Evolutionary conservation across 768 basidiomycete species (phyloP).

Genomic region (Pleurotus sapidus): DNA sequence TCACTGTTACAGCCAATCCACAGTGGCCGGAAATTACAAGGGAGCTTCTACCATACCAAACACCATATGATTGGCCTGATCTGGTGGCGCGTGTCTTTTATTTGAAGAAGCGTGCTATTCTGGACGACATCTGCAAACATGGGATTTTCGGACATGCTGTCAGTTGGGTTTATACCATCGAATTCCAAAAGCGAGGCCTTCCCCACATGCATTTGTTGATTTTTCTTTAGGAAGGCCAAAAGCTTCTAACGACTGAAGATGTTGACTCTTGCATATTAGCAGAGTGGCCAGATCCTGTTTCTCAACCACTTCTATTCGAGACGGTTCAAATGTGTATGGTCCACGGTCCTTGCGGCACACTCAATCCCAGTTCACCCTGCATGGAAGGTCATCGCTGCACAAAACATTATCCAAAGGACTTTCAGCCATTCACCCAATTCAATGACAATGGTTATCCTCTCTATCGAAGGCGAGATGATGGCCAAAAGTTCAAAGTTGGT

Average conservation of each 20-base stretch:
- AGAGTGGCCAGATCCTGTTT: no score
- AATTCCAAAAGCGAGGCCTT: no score
- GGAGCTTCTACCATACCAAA: no score
- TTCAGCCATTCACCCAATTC: no score
- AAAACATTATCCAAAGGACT: no score
- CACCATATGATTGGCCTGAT: slow-evolving; percentile 50
- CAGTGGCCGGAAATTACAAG: no score
- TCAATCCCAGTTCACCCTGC: slow-evolving; percentile 24
- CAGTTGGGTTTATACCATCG: slow-evolving; percentile 47
- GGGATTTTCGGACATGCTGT: slow-evolving; percentile 38
- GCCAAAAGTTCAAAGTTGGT: slow-evolving; percentile 7
- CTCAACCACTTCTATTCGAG: slow-evolving; percentile 30
- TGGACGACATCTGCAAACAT: no score
- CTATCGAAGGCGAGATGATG: slow-evolving; percentile 23
- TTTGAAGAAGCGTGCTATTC: no score
- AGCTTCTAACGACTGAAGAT: slow-evolving; percentile 29
- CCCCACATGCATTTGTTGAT: slow-evolving; percentile 53
- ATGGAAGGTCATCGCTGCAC: slow-evolving; percentile 33
- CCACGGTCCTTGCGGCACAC: slow-evolving; percentile 33
- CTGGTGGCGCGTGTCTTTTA: no score
- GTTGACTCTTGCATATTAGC: slow-evolving; percentile 34
- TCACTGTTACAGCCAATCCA: no score
- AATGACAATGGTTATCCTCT: slow-evolving; percentile 32
- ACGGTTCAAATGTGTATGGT: slow-evolving; percentile 31
- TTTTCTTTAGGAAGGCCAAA: slow-evolving; percentile 29